Evolutionary conservation across 331 rosid species (phyloP).

Genomic region (Cydonia oblonga): DNA sequence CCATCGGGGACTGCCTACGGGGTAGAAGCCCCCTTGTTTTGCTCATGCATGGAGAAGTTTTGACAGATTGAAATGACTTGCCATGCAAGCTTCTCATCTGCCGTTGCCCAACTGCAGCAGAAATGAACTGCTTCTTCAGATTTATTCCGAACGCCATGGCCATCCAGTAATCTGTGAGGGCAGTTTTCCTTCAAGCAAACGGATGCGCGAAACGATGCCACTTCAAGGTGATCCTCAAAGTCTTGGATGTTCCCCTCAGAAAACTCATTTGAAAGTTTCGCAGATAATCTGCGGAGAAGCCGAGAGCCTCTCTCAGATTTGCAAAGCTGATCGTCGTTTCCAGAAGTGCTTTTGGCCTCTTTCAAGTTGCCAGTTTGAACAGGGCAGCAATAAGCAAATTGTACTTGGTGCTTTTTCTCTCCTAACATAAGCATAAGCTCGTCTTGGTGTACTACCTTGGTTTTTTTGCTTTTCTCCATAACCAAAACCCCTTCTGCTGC

Average conservation of each 20-base stretch:
- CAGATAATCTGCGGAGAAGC: conserved; percentile 23
- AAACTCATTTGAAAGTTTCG: conserved; percentile 19
- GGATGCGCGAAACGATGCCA: conserved; percentile 28
- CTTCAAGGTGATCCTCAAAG: conserved; percentile 33
- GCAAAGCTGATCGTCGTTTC: not conserved
- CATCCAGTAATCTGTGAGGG: conserved; percentile 28
- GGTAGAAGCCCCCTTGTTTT: not conserved
- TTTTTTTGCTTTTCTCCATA: conserved; percentile 38
- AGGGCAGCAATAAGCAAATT: conserved; percentile 35
- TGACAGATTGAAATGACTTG: conserved; percentile 32
- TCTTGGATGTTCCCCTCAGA: conserved; percentile 27
- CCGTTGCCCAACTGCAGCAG: conserved; percentile 39
- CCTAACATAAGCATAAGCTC: conserved; percentile 56
- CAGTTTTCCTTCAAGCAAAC: conserved; percentile 31
- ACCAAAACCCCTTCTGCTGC: conserved; percentile 58
- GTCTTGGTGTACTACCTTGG: conserved; percentile 51
- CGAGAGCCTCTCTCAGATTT: conserved; percentile 5
- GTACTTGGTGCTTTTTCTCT: conserved; percentile 35
- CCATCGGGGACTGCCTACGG: no score
- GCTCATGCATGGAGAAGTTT: conserved; percentile 5
- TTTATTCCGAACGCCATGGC: not conserved
- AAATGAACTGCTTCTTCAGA: conserved; percentile 13
- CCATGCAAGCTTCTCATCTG: conserved; percentile 44
- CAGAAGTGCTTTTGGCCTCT: conserved; percentile 7
- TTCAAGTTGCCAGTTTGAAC: conserved; percentile 14